phyloP scores from a whole-genome alignment of 2,329 filamentous ascomycete species.

The Aspergillus jensenii region DNA sequence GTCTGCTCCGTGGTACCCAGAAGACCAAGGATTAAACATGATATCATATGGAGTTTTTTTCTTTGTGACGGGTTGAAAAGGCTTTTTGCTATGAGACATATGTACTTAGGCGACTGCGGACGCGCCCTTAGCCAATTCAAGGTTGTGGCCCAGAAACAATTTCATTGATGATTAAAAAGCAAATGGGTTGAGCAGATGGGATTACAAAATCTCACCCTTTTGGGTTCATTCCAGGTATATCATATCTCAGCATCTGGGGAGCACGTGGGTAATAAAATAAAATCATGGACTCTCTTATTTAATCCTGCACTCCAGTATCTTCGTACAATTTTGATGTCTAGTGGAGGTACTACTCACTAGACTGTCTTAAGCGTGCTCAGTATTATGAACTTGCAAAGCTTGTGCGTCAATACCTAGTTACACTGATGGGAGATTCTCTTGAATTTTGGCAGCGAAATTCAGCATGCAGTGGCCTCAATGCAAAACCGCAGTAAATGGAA shows the following conservation, averaged over 20 bases:
- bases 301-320: neutral
- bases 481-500: no score
- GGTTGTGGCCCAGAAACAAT: slow-evolving; percentile 40
- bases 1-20: slow-evolving; percentile 99
- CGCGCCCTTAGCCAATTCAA: slow-evolving; percentile 41
- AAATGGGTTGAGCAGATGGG: slow-evolving; percentile 22
- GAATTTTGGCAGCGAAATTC: no score
- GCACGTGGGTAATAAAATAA: slow-evolving; percentile 6
- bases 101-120: slow-evolving; percentile 44
- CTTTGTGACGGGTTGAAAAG: slow-evolving; percentile 44
- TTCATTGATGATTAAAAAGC: slow-evolving; percentile 29
- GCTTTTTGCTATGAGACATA: slow-evolving; percentile 42
- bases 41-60: slow-evolving; percentile 60
- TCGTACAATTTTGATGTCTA: neutral
- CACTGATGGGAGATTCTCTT: no score
- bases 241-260: neutral
- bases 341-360: neutral
- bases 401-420: no score
- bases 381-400: no score
- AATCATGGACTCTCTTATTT: slow-evolving; percentile 4
- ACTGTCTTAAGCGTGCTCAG: no score
- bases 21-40: slow-evolving; percentile 94
- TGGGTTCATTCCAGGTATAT: slow-evolving; percentile 12
- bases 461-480: no score
- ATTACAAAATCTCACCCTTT: slow-evolving; percentile 24